A percentile compares a stretch with the other conserved stretches of the same genome.
phyloP scores from a whole-genome alignment of 2,329 filamentous ascomycete species.

The Sarocladiaceae sp. region DNA sequence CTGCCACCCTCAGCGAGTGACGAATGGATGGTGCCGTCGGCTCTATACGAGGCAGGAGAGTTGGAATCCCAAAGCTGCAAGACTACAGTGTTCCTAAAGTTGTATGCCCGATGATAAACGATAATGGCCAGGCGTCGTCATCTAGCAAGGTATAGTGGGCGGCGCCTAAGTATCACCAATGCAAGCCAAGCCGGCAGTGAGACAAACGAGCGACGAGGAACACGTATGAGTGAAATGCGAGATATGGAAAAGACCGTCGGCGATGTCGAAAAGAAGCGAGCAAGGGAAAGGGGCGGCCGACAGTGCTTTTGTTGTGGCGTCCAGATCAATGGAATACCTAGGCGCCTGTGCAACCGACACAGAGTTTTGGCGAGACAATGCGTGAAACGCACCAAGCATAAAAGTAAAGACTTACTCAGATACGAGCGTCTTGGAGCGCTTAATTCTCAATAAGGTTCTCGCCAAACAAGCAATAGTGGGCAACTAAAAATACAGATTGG shows the following conservation, averaged over 20 bases:
- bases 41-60: neutral
- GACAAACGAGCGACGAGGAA: neutral
- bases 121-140: neutral
- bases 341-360: neutral
- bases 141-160: no score
- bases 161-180: neutral
- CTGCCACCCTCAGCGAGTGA: neutral
- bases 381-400: no score
- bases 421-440: no score
- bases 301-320: neutral
- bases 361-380: neutral
- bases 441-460: no score
- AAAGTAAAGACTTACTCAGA: no score
- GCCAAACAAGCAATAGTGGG: no score
- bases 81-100: neutral
- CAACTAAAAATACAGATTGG: neutral
- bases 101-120: neutral
- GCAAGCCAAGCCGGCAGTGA: neutral
- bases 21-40: neutral
- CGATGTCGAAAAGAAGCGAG: neutral
- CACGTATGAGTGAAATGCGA: no score
- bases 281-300: neutral
- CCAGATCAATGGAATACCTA: neutral
- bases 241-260: no score
- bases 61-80: neutral